Conservation (phyloP, 2,329 filamentous ascomycete genomes). For the Mycosphaerelloides madeirae region DNA sequence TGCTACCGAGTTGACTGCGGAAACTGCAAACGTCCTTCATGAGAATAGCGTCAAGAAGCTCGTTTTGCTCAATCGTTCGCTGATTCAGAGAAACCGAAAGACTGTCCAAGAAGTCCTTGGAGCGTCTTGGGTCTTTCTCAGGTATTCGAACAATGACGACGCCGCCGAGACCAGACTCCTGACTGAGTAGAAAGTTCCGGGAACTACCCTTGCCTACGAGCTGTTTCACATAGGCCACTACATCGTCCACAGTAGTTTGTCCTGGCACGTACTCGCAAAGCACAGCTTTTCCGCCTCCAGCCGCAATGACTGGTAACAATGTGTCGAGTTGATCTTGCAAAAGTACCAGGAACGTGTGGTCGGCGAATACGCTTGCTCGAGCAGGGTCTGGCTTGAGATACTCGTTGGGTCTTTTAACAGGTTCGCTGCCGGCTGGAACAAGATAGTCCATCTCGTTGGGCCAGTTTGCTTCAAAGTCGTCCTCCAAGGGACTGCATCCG, state of each 20-base stretch:
- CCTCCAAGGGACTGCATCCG: conserved; percentile 53
- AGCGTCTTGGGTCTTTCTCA: conserved; percentile 44
- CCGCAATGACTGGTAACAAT: conserved; percentile 68
- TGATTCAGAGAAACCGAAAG: conserved; percentile 72
- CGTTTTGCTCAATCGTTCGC: conserved; percentile 78
- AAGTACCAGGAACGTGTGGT: conserved; percentile 85
- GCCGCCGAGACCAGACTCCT: conserved; percentile 41
- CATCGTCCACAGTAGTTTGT: conserved; percentile 61
- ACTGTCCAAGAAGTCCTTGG: conserved; percentile 10
- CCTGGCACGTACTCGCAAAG: conserved; percentile 57
- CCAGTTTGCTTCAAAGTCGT: conserved; percentile 75
- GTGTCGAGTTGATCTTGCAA: conserved; percentile 70
- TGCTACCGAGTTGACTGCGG: conserved; percentile 57
- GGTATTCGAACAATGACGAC: conserved; percentile 74
- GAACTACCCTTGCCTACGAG: conserved; percentile 69
- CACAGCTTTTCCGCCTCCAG: conserved; percentile 77
- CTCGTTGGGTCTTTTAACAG: conserved; percentile 55
- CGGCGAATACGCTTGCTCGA: conserved; percentile 71
- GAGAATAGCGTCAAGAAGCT: conserved; percentile 86
- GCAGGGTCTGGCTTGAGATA: conserved; percentile 65
- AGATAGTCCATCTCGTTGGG: conserved; percentile 68
- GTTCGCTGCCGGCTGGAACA: conserved; percentile 71
- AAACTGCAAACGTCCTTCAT: conserved; percentile 70
- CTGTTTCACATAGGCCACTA: conserved; percentile 70
- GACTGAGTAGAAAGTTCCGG: conserved; percentile 25